These are phyloP conservation scores for Mycena vitilis DNA, from an alignment of 768 basidiomycete species.

Conservation along the genomic window DNA sequence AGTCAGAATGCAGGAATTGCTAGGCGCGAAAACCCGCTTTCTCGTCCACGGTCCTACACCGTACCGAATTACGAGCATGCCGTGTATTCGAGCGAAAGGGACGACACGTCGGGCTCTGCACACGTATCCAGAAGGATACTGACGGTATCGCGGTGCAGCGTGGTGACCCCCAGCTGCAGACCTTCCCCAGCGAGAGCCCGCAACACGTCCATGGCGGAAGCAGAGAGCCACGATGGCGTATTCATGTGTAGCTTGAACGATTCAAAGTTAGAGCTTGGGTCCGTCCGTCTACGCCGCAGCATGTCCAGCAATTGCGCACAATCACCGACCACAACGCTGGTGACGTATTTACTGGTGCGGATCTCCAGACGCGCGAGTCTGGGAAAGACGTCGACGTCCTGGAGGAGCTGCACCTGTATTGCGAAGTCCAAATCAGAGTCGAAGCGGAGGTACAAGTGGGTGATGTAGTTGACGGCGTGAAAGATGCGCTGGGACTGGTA, in stretches of 20 bases:
- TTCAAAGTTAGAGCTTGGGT: neutral
- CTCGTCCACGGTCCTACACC: no score
- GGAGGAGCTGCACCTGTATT: neutral
- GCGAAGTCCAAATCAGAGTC: neutral
- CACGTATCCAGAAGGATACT: neutral
- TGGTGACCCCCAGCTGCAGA: neutral
- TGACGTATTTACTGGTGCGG: neutral
- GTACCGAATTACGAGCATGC: no score
- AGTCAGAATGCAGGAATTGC: no score
- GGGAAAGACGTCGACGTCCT: neutral
- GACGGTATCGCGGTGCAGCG: neutral
- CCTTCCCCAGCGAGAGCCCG: slow-evolving; percentile 10
- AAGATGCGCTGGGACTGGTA: neutral
- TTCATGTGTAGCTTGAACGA: neutral
- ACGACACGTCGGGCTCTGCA: no score
- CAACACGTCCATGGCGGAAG: neutral
- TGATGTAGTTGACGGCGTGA: neutral
- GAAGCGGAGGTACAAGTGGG: neutral
- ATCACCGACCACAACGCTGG: neutral
- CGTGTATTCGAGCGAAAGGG: no score
- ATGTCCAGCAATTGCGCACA: neutral
- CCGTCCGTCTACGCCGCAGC: neutral
- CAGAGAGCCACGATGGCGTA: neutral
- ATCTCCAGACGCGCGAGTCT: slow-evolving; percentile 7
- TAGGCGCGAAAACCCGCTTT: no score